These are phyloP conservation scores for Amanita muscaria DNA, from an alignment of 768 basidiomycete species.

Conservation along the genomic window DNA sequence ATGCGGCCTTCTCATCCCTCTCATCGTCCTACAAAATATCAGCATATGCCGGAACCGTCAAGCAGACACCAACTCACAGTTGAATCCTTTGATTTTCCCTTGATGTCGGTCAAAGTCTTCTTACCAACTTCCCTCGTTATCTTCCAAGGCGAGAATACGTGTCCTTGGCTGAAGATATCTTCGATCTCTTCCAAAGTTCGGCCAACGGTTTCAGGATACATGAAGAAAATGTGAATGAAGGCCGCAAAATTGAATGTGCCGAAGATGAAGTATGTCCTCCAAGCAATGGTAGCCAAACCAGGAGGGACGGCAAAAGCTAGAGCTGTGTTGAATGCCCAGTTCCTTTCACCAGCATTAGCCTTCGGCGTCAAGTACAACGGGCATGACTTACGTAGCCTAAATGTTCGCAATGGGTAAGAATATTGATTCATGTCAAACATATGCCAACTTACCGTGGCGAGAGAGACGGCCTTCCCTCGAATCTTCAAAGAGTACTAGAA, in stretches of 20 bases:
- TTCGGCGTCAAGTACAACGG: slow-evolving; percentile 6
- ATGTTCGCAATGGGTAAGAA: too few species aligned
- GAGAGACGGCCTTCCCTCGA: slow-evolving; percentile 17
- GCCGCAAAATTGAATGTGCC: slow-evolving; percentile 69
- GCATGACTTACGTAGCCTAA: too few species aligned
- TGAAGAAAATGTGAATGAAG: slow-evolving; percentile 65
- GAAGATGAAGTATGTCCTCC: too few species aligned
- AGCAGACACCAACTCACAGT: too few species aligned
- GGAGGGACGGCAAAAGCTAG: slow-evolving; percentile 73
- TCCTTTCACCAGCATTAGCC: slow-evolving; percentile 63
- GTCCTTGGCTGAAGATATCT: slow-evolving; percentile 63
- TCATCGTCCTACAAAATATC: too few species aligned
- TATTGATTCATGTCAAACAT: too few species aligned
- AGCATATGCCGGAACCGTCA: too few species aligned
- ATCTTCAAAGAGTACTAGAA: neutral
- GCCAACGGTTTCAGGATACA: slow-evolving; percentile 72
- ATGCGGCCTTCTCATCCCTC: too few species aligned
- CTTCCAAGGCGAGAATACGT: slow-evolving; percentile 65
- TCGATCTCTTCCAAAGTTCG: slow-evolving; percentile 74
- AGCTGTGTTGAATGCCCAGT: too few species aligned
- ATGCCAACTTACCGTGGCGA: too few species aligned
- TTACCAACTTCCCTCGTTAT: slow-evolving; percentile 19
- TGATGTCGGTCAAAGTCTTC: too few species aligned
- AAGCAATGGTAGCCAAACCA: slow-evolving; percentile 54
- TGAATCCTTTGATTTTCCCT: too few species aligned